Base-by-base conservation (phyloP, 257 asterid species). In the Nicotiana noctiflora region DNA sequence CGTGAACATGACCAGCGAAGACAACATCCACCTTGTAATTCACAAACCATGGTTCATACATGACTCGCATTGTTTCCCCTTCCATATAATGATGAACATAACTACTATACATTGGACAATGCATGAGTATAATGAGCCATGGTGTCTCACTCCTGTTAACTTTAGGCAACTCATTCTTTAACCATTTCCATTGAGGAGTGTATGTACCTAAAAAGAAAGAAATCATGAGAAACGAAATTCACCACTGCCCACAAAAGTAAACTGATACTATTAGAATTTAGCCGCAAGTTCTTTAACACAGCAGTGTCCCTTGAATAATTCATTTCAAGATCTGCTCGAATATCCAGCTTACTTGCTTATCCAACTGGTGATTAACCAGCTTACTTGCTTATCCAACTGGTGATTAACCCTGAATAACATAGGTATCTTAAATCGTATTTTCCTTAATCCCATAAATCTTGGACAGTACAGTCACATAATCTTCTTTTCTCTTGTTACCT, bases 1-100 rank as follows among this genome's bases (percentile, higher is more conserved):
- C 89, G 77, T 89, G 93, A 59, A 88, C 92, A 67, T 91, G 95
- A 66, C 95, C 93, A 12, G 95, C 92, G 18, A 91, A 89, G 80
- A 89, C 91, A 9, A 85, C 91, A 57, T 91, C 93, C 12, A 89
- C 93, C 85, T 85, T 87, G 89, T 88, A 88, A 77, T 86, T 6
- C 25, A 89, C 93, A 31, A 89, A 84, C 91, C 84, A 89, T 1
- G 87, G 79, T 56, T 91, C 95, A 63, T 88, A 91, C 79, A 88
- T 65, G 19, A 91, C 95, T 46, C 93, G 84, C 93, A 89, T 91
- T 9, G 88, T 76, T 83, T 91, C 95, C 75, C 93, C 95, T 88
- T 91, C 95, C 95, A 91, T 91, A 59, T 83, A 91, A 82, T 91
- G 95, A 85, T 84, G 84, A 5, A 81, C 85, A 12, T 91, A 88